These are phyloP conservation scores for Inga laurina DNA, from an alignment of 306 rosid species.

Conservation along the genomic window DNA sequence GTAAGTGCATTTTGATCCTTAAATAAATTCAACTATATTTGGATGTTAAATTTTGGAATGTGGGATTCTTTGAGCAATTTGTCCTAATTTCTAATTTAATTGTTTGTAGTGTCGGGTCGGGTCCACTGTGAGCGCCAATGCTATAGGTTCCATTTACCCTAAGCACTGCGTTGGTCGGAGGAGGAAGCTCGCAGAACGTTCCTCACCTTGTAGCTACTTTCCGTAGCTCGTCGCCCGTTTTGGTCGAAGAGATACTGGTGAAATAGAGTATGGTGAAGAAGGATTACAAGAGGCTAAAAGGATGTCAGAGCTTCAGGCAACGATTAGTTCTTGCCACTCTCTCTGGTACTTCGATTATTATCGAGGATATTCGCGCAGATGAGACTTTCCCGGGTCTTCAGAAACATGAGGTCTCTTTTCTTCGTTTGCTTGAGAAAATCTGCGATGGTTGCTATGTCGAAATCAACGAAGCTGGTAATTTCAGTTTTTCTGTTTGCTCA, in stretches of 20 bases:
- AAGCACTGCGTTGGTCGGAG: not conserved
- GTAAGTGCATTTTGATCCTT: no score
- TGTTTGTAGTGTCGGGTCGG: no score
- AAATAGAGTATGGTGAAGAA: constrained; percentile 49
- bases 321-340: constrained; percentile 69
- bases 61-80: no score
- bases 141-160: no score
- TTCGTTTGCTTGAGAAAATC: constrained; percentile 70
- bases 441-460: constrained; percentile 66
- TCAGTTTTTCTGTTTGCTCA: not conserved
- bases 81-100: no score
- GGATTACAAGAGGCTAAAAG: constrained; percentile 59
- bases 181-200: not conserved
- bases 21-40: no score
- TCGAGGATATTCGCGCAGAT: constrained; percentile 68
- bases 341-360: constrained; percentile 58
- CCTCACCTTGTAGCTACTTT: no score
- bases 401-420: constrained; percentile 74
- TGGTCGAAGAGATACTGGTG: not conserved
- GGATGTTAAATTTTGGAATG: no score
- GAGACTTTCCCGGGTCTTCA: constrained; percentile 74
- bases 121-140: not conserved
- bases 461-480: constrained; percentile 78
- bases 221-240: no score
- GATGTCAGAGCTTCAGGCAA: constrained; percentile 74